phyloP scores from a whole-genome alignment of 257 asterid genomes.

The Solanum rostratum region DNA sequence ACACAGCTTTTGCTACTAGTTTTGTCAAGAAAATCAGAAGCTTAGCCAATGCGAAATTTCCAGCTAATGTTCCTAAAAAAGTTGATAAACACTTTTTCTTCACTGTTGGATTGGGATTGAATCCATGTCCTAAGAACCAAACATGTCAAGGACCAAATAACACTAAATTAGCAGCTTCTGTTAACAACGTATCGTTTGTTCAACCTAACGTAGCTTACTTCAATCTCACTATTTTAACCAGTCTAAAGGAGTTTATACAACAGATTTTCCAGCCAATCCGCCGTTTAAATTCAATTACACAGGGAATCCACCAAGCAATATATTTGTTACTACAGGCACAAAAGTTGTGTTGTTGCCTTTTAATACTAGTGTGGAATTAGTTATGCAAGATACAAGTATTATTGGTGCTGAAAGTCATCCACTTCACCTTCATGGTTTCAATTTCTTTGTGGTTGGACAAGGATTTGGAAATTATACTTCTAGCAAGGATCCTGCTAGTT shows the following conservation, averaged over 20 bases:
- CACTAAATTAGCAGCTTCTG: conserved; percentile 33
- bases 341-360: conserved; percentile 32
- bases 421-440: conserved; percentile 58
- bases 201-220: conserved; percentile 43
- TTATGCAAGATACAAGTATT: conserved; percentile 59
- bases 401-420: conserved; percentile 55
- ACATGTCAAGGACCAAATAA: conserved; percentile 57
- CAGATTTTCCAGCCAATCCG: conserved; percentile 53
- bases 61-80: conserved; percentile 38
- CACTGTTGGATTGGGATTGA: conserved; percentile 55
- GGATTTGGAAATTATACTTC: conserved; percentile 52
- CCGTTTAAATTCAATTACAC: conserved; percentile 44
- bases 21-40: conserved; percentile 29
- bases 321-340: conserved; percentile 30
- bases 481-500: conserved; percentile 31
- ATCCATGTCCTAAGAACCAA: conserved; percentile 25
- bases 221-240: conserved; percentile 48
- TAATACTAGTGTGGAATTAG: conserved; percentile 40
- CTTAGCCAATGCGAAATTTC: conserved; percentile 25
- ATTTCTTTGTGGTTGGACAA: conserved; percentile 50
- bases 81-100: conserved; percentile 40
- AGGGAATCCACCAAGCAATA: conserved; percentile 38
- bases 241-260: conserved; percentile 43
- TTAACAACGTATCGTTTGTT: conserved; percentile 50
- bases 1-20: conserved; percentile 22